Conservation (phyloP, 2,329 filamentous ascomycete genomes). For the Penicillium nordicum region DNA sequence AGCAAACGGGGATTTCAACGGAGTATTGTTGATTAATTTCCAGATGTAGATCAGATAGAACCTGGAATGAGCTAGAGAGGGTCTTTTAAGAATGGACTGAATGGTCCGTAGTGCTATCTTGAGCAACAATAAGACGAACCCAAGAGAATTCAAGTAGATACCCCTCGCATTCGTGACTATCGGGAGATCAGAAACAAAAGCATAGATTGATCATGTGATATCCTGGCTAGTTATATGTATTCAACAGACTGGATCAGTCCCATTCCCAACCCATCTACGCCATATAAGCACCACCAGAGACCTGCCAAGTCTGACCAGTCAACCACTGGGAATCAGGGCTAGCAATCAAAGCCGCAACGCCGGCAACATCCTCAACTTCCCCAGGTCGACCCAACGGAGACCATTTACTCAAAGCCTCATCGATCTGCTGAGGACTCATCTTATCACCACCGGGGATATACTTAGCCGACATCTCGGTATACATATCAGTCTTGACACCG, state of each 20-base stretch:
- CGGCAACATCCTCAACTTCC: slow-evolving; percentile 19
- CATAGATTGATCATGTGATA: background rate
- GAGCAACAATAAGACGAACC: too few relatives aligned
- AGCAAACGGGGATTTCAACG: too few relatives aligned
- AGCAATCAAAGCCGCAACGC: slow-evolving; percentile 22
- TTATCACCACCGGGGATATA: slow-evolving; percentile 21
- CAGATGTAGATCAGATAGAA: slow-evolving; percentile 28
- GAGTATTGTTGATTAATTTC: slow-evolving; percentile 24
- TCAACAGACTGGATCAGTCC: background rate
- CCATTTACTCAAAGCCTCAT: slow-evolving; percentile 20
- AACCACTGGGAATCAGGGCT: slow-evolving; percentile 24
- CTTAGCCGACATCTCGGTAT: slow-evolving; percentile 18
- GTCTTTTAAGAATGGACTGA: background rate
- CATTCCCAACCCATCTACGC: background rate
- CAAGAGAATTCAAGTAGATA: too few relatives aligned
- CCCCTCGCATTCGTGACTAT: too few relatives aligned
- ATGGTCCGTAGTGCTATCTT: background rate
- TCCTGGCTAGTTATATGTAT: background rate
- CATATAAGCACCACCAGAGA: slow-evolving; percentile 23
- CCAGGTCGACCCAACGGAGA: slow-evolving; percentile 20
- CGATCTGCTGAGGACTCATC: slow-evolving; percentile 19
- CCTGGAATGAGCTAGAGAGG: slow-evolving; percentile 17
- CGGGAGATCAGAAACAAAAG: background rate
- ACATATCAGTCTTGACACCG: slow-evolving; percentile 25
- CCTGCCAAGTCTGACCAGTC: slow-evolving; percentile 25